These are phyloP conservation scores for Coprinopsis cinerea DNA, from an alignment of 768 basidiomycete genomes.

Conservation along the genomic window DNA sequence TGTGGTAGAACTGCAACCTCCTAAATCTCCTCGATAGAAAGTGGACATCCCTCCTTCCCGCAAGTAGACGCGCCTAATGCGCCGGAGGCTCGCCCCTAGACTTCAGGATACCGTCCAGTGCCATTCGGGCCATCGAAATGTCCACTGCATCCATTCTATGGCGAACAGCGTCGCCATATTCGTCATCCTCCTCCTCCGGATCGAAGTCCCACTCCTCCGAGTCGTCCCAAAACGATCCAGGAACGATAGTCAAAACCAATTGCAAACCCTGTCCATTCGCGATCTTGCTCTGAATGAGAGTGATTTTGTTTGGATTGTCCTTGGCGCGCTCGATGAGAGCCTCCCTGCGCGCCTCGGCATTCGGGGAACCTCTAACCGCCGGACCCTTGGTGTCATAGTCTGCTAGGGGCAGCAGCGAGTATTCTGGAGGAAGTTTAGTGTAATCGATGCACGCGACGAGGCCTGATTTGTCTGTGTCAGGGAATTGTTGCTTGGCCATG, in stretches of 20 bases:
- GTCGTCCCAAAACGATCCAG: conserved; percentile 26
- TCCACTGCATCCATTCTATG: too few species aligned
- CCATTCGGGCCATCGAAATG: too few species aligned
- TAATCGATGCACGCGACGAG: conserved; percentile 32
- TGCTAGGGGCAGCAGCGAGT: conserved; percentile 21
- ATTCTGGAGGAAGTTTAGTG: conserved; percentile 22
- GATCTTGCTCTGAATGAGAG: conserved; percentile 29
- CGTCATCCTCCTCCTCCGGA: too few species aligned
- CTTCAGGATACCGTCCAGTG: too few species aligned
- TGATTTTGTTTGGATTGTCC: conserved; percentile 25
- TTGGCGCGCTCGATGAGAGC: conserved; percentile 29
- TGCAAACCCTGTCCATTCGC: conserved; percentile 24
- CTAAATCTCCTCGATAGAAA: background rate
- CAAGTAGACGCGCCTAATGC: too few species aligned
- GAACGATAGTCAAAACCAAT: conserved; percentile 25
- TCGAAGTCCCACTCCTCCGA: too few species aligned
- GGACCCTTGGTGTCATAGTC: conserved; percentile 18
- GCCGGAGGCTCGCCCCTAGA: too few species aligned
- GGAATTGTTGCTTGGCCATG: conserved; percentile 21
- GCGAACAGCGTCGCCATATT: too few species aligned
- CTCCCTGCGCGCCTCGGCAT: conserved; percentile 31
- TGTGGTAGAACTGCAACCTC: too few species aligned
- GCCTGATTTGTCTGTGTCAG: conserved; percentile 15
- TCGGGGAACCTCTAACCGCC: conserved; percentile 16
- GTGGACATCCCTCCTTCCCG: too few species aligned